phyloP scores from a whole-genome alignment of 2,329 filamentous ascomycete genomes.

The Colletotrichum karsti region DNA sequence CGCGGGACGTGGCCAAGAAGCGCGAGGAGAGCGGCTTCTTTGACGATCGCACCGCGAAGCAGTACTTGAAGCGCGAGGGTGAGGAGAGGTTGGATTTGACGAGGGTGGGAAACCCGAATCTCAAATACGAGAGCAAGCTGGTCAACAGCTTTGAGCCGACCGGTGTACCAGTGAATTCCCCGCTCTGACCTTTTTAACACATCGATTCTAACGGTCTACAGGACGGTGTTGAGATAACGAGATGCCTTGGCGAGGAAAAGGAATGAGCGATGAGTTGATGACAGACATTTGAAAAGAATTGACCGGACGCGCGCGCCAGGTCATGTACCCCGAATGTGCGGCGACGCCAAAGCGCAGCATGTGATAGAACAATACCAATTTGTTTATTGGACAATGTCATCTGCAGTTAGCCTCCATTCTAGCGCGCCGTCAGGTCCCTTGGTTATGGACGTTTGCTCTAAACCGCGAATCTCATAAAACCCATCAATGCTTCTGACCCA shows the following conservation, averaged over 20 bases:
- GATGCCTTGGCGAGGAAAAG: constrained; percentile 54
- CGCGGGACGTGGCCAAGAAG: constrained; percentile 38
- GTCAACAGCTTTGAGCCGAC: constrained; percentile 74
- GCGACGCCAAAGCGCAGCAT: neutral
- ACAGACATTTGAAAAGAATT: neutral
- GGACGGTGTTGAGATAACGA: constrained; percentile 75
- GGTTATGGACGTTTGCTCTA: neutral
- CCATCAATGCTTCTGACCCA: constrained; percentile 23
- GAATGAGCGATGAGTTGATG: neutral
- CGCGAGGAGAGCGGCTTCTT: constrained; percentile 43
- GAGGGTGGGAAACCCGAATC: constrained; percentile 65
- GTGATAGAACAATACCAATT: neutral
- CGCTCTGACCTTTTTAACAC: neutral
- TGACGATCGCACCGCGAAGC: constrained; percentile 52
- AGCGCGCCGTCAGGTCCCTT: constrained; percentile 2
- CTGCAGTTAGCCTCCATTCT: constrained; percentile 17
- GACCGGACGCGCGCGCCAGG: neutral
- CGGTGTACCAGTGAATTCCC: constrained; percentile 65
- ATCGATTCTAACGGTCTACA: constrained; percentile 36
- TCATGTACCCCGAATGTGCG: neutral
- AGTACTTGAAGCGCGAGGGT: constrained; percentile 65
- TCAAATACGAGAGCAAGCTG: constrained; percentile 72
- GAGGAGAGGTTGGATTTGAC: constrained; percentile 45
- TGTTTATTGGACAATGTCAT: constrained; percentile 18
- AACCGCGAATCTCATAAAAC: constrained; percentile 11